Base-by-base conservation (phyloP, 2,329 filamentous ascomycete genomes). In the Mycosphaerella sp. region DNA sequence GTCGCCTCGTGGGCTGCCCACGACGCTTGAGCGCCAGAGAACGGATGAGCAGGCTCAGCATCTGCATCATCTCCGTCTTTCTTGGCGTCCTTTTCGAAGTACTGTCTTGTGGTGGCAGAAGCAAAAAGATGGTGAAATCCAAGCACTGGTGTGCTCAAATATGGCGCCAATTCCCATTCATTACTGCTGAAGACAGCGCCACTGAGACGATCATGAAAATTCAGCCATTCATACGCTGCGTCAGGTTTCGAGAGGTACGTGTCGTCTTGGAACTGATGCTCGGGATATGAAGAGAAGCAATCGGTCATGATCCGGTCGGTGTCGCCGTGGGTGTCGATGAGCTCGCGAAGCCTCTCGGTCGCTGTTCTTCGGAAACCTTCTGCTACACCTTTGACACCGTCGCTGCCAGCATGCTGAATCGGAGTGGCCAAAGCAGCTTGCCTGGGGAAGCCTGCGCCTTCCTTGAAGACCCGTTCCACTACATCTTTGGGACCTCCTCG, bases 111-210 rank as follows among this genome's bases (percentile, higher is more conserved):
- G 32, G 77, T 77, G 21, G 85, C 81, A 0, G 87, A 85, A 3
- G 90, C 87, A 64, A 98, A 98, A 10, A 98, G 78, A 64, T 88
- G 78, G 66, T 98, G 94, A 64, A 95, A 96, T 3, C 88, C 93
- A 1, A 97, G 79, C 13, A 93, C 79, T 0, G 91, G 85, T 59
- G 93, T 87, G 62, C 84, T 87, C 43, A 97, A 79, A 67, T 98
- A 98, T 0, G 88, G 84, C 0, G 80, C 81, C 13, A 98, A 74
- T 68, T 98, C 93, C 87, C 93, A 98, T 50, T 95, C 90, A 67
- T 96, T 91, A 53, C 80, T 84, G n/a, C 81, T 74, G 65, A 84
- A 94, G 1, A 97, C 78, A 35, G 84, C 82, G 0, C 84, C 83
- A 18, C 88, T 89, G 56, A 95, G 83, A 0, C 76, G 75, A 63